These are phyloP conservation scores for sweet orange (Citrus sinensis) DNA, from an alignment of 345 rosid species.

Conservation along the genomic window DNA sequence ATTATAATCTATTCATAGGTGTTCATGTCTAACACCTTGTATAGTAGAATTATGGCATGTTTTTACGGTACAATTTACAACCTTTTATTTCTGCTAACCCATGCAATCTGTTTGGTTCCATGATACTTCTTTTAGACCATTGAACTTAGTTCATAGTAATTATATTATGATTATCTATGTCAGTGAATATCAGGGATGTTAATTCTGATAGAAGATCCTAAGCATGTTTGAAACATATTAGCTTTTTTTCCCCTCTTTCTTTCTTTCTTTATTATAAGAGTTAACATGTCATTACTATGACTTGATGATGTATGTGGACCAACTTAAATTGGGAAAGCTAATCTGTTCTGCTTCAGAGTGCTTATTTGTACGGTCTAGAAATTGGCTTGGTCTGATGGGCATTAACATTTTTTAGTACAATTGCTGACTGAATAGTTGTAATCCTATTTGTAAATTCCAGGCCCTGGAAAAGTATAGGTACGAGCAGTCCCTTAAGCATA, in stretches of 20 bases:
- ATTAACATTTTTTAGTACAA: too few relatives aligned
- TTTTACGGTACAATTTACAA: too few relatives aligned
- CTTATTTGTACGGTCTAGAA: not conserved
- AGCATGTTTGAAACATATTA: not conserved
- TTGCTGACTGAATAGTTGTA: not conserved
- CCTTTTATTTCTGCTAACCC: too few relatives aligned
- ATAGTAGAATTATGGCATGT: too few relatives aligned
- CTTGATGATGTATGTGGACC: not conserved
- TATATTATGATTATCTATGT: not conserved
- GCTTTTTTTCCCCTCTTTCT: not conserved
- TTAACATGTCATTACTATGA: not conserved
- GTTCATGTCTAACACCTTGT: too few relatives aligned
- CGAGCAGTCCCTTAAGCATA: slow-evolving; percentile 91
- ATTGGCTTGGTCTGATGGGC: too few relatives aligned
- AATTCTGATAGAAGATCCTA: not conserved
- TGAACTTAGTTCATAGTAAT: not conserved
- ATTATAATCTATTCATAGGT: too few relatives aligned
- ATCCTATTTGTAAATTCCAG: slow-evolving; percentile 28
- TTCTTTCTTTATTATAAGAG: not conserved
- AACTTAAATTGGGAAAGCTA: not conserved
- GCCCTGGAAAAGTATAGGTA: slow-evolving; percentile 79
- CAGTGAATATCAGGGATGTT: not conserved
- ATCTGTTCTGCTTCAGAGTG: not conserved
- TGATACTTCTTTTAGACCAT: not conserved
- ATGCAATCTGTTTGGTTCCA: not conserved